Evolutionary conservation across 345 rosid species (phyloP).

Genomic region (Eucalyptus leucophloia): DNA sequence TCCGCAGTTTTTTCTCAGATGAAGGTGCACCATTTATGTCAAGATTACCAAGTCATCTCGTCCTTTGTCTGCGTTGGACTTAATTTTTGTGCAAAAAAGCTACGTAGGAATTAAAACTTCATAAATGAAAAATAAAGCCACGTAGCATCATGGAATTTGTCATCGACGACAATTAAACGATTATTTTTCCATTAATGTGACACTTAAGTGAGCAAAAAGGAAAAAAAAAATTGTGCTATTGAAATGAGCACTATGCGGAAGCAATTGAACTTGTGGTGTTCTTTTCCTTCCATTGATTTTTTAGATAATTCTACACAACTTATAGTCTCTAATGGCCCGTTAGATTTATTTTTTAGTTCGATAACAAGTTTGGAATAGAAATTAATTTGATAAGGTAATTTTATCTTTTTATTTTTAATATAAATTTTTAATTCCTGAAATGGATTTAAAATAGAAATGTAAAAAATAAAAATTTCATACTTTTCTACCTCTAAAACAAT

Average conservation of each 20-base stretch:
- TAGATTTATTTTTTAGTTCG: rapidly evolving
- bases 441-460: rapidly evolving
- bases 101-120: neutral
- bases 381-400: rapidly evolving
- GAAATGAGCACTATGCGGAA: no score
- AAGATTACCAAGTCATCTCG: neutral
- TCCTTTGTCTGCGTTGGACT: neutral
- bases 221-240: rapidly evolving
- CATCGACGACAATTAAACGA: rapidly evolving
- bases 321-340: no score
- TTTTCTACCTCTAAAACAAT: no score
- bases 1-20: no score
- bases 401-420: rapidly evolving
- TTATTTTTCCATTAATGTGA: no score
- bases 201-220: no score
- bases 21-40: neutral
- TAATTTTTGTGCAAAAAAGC: neutral
- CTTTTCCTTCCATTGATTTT: rapidly evolving
- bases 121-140: neutral
- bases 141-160: rapidly evolving
- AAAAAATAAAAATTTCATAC: no score
- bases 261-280: rapidly evolving
- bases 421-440: rapidly evolving
- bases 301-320: rapidly evolving
- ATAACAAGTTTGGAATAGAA: rapidly evolving